A percentile compares a stretch with the other conserved stretches of the same genome.
phyloP scores from a whole-genome alignment of 805 yeast species.

The Henningerozyma blattae region DNA sequence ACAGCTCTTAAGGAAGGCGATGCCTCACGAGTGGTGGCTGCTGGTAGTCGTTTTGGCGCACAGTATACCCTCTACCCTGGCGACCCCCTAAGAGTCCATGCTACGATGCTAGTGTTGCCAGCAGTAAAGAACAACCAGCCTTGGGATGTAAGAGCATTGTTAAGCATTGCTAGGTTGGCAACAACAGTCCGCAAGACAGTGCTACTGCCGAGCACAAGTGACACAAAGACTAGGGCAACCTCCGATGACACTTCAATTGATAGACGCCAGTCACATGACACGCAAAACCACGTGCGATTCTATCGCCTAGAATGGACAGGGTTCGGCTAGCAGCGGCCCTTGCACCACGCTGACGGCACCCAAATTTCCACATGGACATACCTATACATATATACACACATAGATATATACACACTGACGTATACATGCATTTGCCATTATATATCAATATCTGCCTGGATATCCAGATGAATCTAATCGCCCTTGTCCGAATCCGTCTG shows the following conservation, averaged over 20 bases:
- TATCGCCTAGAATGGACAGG: too few species aligned
- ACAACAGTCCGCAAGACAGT: slow-evolving; percentile 85
- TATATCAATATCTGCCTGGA: too few species aligned
- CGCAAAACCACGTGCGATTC: not conserved
- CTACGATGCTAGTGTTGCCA: slow-evolving; percentile 60
- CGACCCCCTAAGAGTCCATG: slow-evolving; percentile 82
- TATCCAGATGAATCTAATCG: too few species aligned
- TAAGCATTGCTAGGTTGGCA: slow-evolving; percentile 84
- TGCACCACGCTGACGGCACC: too few species aligned
- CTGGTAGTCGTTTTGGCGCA: slow-evolving; percentile 90
- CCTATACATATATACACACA: too few species aligned
- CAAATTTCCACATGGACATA: too few species aligned
- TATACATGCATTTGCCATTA: too few species aligned
- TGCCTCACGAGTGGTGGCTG: slow-evolving; percentile 31
- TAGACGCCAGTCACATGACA: not conserved
- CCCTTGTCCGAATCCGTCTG: too few species aligned
- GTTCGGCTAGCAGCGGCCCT: too few species aligned
- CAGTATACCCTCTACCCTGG: slow-evolving; percentile 87
- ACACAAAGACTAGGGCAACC: not conserved
- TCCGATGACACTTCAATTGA: not conserved
- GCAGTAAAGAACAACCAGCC: slow-evolving; percentile 33
- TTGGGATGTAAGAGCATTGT: slow-evolving; percentile 43
- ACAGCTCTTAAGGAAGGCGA: not conserved
- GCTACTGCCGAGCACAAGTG: slow-evolving; percentile 27
- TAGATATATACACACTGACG: too few species aligned